Conservation (phyloP, 2,329 filamentous ascomycete genomes). For the Diaporthe longicolla region DNA sequence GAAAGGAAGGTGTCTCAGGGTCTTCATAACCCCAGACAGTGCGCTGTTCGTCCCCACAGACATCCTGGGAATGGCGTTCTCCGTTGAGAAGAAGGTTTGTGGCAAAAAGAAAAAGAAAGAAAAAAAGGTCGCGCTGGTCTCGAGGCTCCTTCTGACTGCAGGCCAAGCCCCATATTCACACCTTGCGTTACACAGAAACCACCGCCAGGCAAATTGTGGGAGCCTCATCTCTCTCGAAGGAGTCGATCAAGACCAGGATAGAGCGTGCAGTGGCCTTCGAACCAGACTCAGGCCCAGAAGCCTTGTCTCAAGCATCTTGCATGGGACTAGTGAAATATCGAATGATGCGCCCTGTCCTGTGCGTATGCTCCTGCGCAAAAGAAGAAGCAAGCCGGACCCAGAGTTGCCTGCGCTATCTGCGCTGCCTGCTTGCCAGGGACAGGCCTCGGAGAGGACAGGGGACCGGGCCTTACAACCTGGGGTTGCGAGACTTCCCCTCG, state of each 20-base stretch:
- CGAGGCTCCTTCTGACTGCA: neutral
- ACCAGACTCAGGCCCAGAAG: neutral
- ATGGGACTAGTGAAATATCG: constrained; percentile 27
- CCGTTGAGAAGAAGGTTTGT: neutral
- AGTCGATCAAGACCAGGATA: neutral
- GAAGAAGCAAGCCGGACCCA: constrained; percentile 1
- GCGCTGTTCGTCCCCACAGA: constrained; percentile 3
- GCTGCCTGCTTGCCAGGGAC: neutral
- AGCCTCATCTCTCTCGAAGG: constrained; percentile 13
- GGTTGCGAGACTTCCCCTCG: constrained; percentile 45
- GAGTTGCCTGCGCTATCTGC: neutral
- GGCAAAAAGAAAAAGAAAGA: neutral
- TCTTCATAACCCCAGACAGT: neutral
- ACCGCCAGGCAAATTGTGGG: neutral
- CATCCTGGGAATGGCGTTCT: neutral
- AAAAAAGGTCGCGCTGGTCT: constrained; percentile 17
- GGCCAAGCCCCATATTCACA: constrained; percentile 10
- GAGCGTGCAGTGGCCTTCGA: neutral
- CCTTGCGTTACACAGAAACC: neutral
- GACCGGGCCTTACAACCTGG: constrained; percentile 35
- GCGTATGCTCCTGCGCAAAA: neutral
- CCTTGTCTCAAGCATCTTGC: neutral
- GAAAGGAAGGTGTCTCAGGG: constrained; percentile 17
- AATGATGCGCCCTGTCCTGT: constrained; percentile 21
- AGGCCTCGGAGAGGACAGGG: constrained; percentile 15